Evolutionary conservation across 768 basidiomycete genomes (phyloP).

Genomic region (Leccinellum rugosiceps): DNA sequence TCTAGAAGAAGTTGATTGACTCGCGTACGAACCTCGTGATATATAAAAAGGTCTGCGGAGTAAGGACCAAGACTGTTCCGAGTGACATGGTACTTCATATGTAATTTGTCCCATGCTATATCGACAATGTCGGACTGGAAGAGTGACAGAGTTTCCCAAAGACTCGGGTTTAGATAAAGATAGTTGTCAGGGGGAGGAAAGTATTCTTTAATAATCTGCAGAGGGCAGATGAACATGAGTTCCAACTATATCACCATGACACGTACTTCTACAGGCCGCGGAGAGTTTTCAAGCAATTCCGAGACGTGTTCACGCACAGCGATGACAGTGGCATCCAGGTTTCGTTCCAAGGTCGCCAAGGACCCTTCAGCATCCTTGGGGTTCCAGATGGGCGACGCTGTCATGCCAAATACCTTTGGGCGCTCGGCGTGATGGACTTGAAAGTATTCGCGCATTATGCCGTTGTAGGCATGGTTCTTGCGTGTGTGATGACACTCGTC

Average conservation of each 20-base stretch:
- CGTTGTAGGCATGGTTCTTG: constrained; percentile 56
- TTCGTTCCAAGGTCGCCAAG: constrained; percentile 60
- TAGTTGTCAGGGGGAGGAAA: constrained; percentile 49
- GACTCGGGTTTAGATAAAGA: constrained; percentile 52
- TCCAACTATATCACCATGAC: not conserved
- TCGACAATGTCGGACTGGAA: constrained; percentile 36
- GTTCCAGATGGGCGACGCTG: constrained; percentile 87
- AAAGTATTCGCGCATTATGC: constrained; percentile 58
- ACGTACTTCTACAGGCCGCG: constrained; percentile 64
- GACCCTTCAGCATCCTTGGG: constrained; percentile 64
- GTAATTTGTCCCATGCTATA: constrained; percentile 59
- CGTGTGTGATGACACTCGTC: constrained; percentile 58
- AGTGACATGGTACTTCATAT: constrained; percentile 60
- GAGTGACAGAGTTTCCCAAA: constrained; percentile 51
- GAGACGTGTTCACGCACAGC: constrained; percentile 67
- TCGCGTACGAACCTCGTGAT: constrained; percentile 54
- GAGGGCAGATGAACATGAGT: not conserved
- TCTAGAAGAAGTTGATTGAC: constrained; percentile 40
- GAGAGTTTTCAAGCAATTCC: constrained; percentile 61
- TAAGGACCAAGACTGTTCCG: constrained; percentile 66
- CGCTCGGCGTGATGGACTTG: constrained; percentile 39
- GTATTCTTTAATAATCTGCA: constrained; percentile 57
- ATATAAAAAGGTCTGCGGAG: constrained; percentile 70
- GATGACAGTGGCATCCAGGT: constrained; percentile 70
- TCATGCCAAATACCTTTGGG: constrained; percentile 93